A percentile compares a stretch with the other conserved stretches of the same genome.
These are phyloP conservation scores for Colletotrichum tofieldiae DNA, from an alignment of 2,329 filamentous ascomycete species.

Conservation along the genomic window DNA sequence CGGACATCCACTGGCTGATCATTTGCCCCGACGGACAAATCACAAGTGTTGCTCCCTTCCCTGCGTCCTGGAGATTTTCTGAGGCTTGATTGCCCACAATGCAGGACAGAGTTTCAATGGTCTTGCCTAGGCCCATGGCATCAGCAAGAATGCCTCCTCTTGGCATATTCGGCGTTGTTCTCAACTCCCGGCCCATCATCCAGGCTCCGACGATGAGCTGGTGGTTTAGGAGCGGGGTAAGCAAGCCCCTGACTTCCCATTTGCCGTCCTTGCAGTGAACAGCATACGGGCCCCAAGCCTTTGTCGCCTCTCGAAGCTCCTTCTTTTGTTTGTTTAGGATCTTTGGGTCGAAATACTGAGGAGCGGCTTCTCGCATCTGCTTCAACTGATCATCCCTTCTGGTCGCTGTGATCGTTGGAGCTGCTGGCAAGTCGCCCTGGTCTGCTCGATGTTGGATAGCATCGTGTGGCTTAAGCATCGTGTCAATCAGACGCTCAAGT, in stretches of 20 bases:
- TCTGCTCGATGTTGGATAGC: conserved; percentile 14
- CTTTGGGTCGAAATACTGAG: neutral
- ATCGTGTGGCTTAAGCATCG: neutral
- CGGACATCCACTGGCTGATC: conserved; percentile 49
- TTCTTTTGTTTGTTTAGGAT: neutral
- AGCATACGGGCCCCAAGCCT: neutral
- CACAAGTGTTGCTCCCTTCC: conserved; percentile 55
- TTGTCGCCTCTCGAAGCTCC: neutral
- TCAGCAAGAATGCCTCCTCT: conserved; percentile 73
- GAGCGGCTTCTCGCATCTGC: conserved; percentile 6
- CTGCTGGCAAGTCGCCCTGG: neutral
- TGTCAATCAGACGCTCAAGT: neutral
- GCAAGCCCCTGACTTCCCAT: neutral
- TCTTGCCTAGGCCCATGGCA: conserved; percentile 78
- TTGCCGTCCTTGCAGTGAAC: neutral
- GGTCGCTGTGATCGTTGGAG: conserved; percentile 7
- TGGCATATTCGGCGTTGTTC: conserved; percentile 5
- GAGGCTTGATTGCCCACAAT: conserved; percentile 57
- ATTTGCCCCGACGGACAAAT: conserved; percentile 48
- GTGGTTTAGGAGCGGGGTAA: conserved; percentile 49
- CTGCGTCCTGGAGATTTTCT: conserved; percentile 53
- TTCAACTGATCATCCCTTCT: conserved; percentile 5
- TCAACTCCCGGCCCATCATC: conserved; percentile 68
- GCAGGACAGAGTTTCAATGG: conserved; percentile 62
- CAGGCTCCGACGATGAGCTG: conserved; percentile 68